Conservation (phyloP, 2,329 filamentous ascomycete species). For the Talaromyces sp. region DNA sequence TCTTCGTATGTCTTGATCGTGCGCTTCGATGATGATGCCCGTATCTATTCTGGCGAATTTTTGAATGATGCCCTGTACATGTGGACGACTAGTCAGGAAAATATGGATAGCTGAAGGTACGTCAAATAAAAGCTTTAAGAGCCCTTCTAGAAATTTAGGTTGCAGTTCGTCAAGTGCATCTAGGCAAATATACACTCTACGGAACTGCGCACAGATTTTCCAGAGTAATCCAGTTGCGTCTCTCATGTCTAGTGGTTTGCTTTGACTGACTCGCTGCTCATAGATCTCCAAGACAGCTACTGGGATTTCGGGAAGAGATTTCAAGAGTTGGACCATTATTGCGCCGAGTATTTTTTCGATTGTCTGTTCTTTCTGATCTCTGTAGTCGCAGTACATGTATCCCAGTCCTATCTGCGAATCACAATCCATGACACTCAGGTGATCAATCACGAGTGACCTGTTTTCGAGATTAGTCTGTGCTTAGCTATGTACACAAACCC, state of each 20-base stretch:
- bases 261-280: background rate
- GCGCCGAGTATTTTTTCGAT: slow-evolving; percentile 18
- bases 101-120: slow-evolving; percentile 16
- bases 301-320: slow-evolving; percentile 14
- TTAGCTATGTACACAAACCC: background rate
- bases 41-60: slow-evolving; percentile 16
- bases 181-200: slow-evolving; percentile 14
- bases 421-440: background rate
- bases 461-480: slow-evolving; percentile 5
- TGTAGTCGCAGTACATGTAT: slow-evolving; percentile 21
- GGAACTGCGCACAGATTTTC: slow-evolving; percentile 4
- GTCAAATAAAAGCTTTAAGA: slow-evolving; percentile 15
- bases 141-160: background rate
- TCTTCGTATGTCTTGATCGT: slow-evolving; percentile 16
- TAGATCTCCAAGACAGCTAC: background rate
- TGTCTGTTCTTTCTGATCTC: slow-evolving; percentile 19
- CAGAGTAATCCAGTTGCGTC: background rate
- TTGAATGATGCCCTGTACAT: slow-evolving; percentile 27
- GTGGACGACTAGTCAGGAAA: slow-evolving; percentile 19
- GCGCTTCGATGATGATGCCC: slow-evolving; percentile 16
- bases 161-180: slow-evolving; percentile 20
- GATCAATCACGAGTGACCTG: slow-evolving; percentile 18
- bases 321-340: slow-evolving; percentile 16
- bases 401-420: slow-evolving; percentile 14
- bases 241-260: background rate